Evolutionary conservation across 345 rosid species (phyloP), one percentile per base, ranked within the genome.

Genomic region (Lepidium aucheri): DNA sequence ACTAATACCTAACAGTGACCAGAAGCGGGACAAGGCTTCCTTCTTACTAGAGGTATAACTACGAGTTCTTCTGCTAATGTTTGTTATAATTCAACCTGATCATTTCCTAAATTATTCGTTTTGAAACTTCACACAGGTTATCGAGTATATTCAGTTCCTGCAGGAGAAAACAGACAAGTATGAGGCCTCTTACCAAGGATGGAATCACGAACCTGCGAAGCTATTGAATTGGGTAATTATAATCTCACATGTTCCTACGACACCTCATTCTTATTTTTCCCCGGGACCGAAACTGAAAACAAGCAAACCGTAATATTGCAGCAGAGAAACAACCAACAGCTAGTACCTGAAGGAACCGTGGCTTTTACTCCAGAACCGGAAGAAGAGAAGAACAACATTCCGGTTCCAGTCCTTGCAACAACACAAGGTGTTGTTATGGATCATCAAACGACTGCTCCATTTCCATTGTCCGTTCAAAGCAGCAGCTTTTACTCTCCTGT

Each of bases 21-120:
- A 95, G 41, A 95, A 91, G 78, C 85, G 94, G 59, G 99, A 95
- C 60, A 93, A 88, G 81, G 98, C 98, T 8, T 93, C 98, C 6
- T 90, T 95, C 75, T 83, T 95, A 12, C 77, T 89, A 57, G 99
- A 95, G 99, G 99, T 91, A 55, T 44, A 41, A 34, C n/a, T 34
- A 56, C 33, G 12, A 1, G 18, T 7, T n/a, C 66, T 38, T 44
- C 3, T 8, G 33, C 18, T n/a, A 26, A 36, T 6, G 41, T 34
- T 1, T 56, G 53, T 47, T 10, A 18, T 11, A 28, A 38, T 3
- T 55, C 16, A 8, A 0, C 36, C 7, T 26, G 30, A 41, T 58
- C 3, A 39, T 4, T 39, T 65, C 1, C 20, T 42, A 52, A 51
- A 43, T 20, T 13, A 3, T 24, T 60, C 7, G 2, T 30, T 9